Conservation (phyloP, 495 filamentous ascomycete species). For the Margaritispora aquatica region DNA sequence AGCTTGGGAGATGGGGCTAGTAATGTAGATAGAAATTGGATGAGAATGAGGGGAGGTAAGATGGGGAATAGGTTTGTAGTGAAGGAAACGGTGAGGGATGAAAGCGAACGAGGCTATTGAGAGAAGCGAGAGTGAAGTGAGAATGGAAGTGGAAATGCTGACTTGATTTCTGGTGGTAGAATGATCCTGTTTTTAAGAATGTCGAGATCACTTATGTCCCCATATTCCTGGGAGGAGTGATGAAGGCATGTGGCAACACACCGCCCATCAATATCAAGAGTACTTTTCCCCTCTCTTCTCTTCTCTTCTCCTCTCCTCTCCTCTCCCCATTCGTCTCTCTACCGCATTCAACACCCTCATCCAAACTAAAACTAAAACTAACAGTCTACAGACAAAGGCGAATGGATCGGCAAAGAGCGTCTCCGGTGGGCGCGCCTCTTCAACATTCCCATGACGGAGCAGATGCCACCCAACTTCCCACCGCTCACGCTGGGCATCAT, state of each 20-base stretch:
- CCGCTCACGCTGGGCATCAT: conserved; percentile 45
- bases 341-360: background rate
- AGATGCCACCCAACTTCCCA: conserved; percentile 53
- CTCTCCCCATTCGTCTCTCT: background rate
- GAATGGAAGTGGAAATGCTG: background rate
- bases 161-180: conserved; percentile 30
- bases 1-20: no score
- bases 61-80: no score
- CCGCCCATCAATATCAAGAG: conserved; percentile 64
- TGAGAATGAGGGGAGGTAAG: no score
- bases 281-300: conserved; percentile 22
- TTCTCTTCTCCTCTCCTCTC: background rate
- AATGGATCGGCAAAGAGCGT: conserved; percentile 55
- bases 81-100: no score
- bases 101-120: no score
- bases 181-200: conserved; percentile 52
- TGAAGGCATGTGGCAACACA: conserved; percentile 57
- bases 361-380: background rate
- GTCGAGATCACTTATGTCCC: conserved; percentile 59
- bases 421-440: conserved; percentile 55
- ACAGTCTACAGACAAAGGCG: conserved; percentile 52
- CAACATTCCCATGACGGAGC: conserved; percentile 48
- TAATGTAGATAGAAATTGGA: no score
- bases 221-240: conserved; percentile 63
- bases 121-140: no score